phyloP scores from a whole-genome alignment of 768 basidiomycete species.

The Amanita muscaria region DNA sequence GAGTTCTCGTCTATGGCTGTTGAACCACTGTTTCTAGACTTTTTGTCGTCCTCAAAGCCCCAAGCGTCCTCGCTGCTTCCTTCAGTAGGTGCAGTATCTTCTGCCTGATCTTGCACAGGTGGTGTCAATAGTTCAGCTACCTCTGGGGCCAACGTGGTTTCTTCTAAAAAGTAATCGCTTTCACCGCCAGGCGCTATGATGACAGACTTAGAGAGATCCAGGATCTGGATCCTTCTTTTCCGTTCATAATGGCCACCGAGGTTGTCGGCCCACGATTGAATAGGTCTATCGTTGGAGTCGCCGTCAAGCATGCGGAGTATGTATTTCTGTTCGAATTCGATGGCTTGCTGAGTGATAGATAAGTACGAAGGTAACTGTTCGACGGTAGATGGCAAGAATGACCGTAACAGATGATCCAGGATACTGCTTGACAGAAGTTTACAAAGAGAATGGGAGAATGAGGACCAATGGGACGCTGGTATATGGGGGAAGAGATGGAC shows the following conservation, averaged over 20 bases:
- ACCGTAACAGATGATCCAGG: slow-evolving; percentile 57
- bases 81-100: background rate
- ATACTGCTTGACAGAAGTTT: slow-evolving; percentile 53
- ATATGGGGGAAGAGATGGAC: slow-evolving; percentile 47
- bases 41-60: slow-evolving; percentile 30
- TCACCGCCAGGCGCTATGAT: slow-evolving; percentile 36
- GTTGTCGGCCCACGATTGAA: slow-evolving; percentile 62
- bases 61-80: slow-evolving; percentile 18
- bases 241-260: slow-evolving; percentile 73
- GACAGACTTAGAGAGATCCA: slow-evolving; percentile 51
- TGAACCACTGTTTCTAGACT: slow-evolving; percentile 15
- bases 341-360: slow-evolving; percentile 43
- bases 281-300: slow-evolving; percentile 37
- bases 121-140: slow-evolving; percentile 22
- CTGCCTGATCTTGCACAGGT: slow-evolving; percentile 17
- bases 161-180: slow-evolving; percentile 32
- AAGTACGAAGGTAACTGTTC: slow-evolving; percentile 55
- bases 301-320: slow-evolving; percentile 42
- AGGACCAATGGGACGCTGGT: slow-evolving; percentile 34
- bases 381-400: slow-evolving; percentile 61
- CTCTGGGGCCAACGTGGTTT: slow-evolving; percentile 26
- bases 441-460: slow-evolving; percentile 49
- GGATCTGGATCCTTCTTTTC: slow-evolving; percentile 55
- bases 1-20: slow-evolving; percentile 30
- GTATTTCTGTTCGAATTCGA: slow-evolving; percentile 55